These are phyloP conservation scores for Barnettozyma sucrosica DNA, from an alignment of 805 yeast species.

Conservation along the genomic window DNA sequence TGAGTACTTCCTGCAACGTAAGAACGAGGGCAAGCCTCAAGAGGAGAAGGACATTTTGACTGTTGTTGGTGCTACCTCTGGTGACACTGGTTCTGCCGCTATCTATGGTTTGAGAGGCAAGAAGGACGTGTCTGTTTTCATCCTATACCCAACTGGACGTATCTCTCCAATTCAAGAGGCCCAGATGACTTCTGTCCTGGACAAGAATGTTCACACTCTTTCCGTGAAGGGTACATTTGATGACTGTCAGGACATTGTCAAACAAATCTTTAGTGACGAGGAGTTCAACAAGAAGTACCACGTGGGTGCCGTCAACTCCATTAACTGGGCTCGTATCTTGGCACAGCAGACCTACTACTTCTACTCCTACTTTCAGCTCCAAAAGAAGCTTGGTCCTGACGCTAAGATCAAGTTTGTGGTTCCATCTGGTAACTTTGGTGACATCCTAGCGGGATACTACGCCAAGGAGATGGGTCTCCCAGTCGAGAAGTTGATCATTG, in stretches of 20 bases:
- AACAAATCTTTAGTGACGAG: slow-evolving; percentile 83
- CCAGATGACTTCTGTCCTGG: slow-evolving; percentile 96
- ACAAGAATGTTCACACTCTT: slow-evolving; percentile 87
- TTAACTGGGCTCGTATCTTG: slow-evolving; percentile 97
- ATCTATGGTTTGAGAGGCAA: slow-evolving; percentile 96
- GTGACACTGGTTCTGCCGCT: slow-evolving; percentile 99
- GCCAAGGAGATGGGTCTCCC: slow-evolving; percentile 97
- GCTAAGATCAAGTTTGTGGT: slow-evolving; percentile 76
- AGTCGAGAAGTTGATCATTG: slow-evolving; percentile 77
- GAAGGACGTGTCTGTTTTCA: slow-evolving; percentile 95
- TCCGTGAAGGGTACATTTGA: slow-evolving; percentile 96
- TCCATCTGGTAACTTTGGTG: slow-evolving; percentile 98
- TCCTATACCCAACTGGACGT: slow-evolving; percentile 94
- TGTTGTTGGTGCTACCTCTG: slow-evolving; percentile 98
- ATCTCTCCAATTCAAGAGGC: slow-evolving; percentile 97
- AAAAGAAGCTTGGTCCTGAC: slow-evolving; percentile 35
- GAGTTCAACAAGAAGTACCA: slow-evolving; percentile 87
- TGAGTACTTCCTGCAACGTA: slow-evolving; percentile 81
- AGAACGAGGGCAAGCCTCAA: slow-evolving; percentile 49
- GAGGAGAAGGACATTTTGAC: slow-evolving; percentile 75
- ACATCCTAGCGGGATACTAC: slow-evolving; percentile 92
- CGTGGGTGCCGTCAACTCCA: slow-evolving; percentile 96
- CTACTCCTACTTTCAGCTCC: slow-evolving; percentile 77
- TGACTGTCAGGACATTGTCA: slow-evolving; percentile 96
- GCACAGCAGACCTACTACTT: slow-evolving; percentile 98